phyloP scores from a whole-genome alignment of 179 eudicot species.

The Beta lomatogona region DNA sequence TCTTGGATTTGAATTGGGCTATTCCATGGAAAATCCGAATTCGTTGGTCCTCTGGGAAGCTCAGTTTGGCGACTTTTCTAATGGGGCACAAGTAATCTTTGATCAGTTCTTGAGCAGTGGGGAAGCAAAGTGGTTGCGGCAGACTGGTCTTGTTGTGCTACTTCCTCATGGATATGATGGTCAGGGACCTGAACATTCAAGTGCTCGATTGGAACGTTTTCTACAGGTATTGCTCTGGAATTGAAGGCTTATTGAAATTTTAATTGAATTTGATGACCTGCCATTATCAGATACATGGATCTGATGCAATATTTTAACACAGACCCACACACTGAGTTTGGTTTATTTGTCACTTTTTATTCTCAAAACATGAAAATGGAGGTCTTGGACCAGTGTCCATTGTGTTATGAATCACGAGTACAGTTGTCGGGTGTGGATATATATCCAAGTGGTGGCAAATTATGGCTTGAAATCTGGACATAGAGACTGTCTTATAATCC shows the following conservation, averaged over 20 bases:
- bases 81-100: conserved; percentile 37
- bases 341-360: background rate
- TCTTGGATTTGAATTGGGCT: conserved; percentile 42
- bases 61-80: conserved; percentile 43
- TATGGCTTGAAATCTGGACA: background rate
- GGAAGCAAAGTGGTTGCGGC: conserved; percentile 39
- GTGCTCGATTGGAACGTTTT: conserved; percentile 38
- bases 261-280: background rate
- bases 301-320: background rate
- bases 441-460: background rate
- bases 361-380: background rate
- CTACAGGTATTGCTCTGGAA: conserved; percentile 27
- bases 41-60: conserved; percentile 39
- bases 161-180: conserved; percentile 44
- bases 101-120: conserved; percentile 41
- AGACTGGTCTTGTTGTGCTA: conserved; percentile 39
- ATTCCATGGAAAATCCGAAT: conserved; percentile 41
- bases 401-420: background rate
- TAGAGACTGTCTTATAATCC: background rate
- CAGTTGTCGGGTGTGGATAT: background rate
- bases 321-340: background rate
- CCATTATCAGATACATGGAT: background rate
- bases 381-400: background rate
- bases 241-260: background rate
- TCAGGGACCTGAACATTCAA: conserved; percentile 43